phyloP scores from a whole-genome alignment of 2,329 filamentous ascomycete species.

The Alternaria arbusti region DNA sequence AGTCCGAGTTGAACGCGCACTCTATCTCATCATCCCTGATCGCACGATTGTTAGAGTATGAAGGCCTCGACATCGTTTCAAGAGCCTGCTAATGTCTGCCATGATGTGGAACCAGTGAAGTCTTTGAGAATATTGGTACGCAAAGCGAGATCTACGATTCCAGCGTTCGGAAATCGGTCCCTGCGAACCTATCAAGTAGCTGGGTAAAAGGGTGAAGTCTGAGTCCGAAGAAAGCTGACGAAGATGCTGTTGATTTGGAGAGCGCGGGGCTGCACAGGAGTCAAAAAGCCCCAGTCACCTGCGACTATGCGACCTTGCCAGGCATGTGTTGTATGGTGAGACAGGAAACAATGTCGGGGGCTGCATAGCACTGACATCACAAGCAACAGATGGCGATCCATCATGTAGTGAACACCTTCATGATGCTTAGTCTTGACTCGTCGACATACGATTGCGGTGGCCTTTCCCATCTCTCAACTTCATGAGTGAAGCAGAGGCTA shows the following conservation, averaged over 20 bases:
- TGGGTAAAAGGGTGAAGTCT: not conserved
- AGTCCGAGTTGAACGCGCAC: accelerated
- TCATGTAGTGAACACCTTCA: not conserved
- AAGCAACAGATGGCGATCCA: not conserved
- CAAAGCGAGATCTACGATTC: not conserved
- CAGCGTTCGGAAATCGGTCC: not conserved
- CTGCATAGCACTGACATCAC: not conserved
- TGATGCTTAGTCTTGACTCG: not conserved
- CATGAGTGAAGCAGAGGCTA: not conserved
- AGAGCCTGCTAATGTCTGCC: not conserved
- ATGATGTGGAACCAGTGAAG: not conserved
- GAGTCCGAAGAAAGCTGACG: not conserved
- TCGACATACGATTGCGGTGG: not conserved
- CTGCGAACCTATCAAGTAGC: not conserved
- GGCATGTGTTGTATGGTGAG: not conserved
- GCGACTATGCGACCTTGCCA: not conserved
- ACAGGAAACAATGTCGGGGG: not conserved
- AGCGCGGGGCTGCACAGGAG: not conserved
- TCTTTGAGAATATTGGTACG: not conserved
- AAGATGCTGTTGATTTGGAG: not conserved
- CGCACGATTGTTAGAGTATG: accelerated
- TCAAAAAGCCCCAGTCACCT: not conserved
- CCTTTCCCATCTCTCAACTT: not conserved
- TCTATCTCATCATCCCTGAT: not conserved
- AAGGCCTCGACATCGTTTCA: not conserved